These are phyloP conservation scores for Alternaria conjuncta DNA, from an alignment of 2,329 filamentous ascomycete genomes.

Conservation along the genomic window DNA sequence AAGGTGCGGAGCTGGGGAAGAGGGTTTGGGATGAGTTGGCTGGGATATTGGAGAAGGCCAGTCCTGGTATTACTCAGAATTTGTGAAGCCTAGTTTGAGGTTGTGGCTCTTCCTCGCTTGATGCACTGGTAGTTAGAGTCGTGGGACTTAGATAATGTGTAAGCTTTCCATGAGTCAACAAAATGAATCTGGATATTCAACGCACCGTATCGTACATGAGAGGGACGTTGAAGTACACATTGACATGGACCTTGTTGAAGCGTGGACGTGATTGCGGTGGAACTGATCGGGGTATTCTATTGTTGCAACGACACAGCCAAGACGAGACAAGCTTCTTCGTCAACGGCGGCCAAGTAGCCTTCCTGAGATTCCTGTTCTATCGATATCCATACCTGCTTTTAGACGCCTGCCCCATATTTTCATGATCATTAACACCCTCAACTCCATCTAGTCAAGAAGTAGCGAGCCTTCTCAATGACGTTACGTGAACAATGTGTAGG, in stretches of 20 bases:
- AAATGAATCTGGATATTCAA: not conserved
- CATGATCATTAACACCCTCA: not conserved
- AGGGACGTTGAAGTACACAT: not conserved
- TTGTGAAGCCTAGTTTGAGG: not conserved
- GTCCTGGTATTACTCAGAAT: constrained; percentile 23
- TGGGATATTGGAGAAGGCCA: constrained; percentile 43
- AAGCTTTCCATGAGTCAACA: not conserved
- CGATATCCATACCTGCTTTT: not conserved
- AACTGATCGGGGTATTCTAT: not conserved
- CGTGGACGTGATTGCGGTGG: not conserved
- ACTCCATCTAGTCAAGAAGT: constrained; percentile 5
- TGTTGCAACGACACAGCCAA: not conserved
- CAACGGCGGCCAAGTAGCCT: not conserved
- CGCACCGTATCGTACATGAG: not conserved
- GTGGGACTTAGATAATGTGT: not conserved
- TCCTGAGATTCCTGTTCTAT: not conserved
- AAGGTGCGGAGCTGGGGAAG: constrained; percentile 40
- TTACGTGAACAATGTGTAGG: not conserved
- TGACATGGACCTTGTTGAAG: not conserved
- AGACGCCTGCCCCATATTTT: not conserved
- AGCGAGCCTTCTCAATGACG: not conserved
- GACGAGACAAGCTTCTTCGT: not conserved
- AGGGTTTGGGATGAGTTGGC: constrained; percentile 48
- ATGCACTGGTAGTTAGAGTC: not conserved
- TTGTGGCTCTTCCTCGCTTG: not conserved